phyloP scores from a whole-genome alignment of 2,329 filamentous ascomycete genomes.

The Sporothrix curviconia region DNA sequence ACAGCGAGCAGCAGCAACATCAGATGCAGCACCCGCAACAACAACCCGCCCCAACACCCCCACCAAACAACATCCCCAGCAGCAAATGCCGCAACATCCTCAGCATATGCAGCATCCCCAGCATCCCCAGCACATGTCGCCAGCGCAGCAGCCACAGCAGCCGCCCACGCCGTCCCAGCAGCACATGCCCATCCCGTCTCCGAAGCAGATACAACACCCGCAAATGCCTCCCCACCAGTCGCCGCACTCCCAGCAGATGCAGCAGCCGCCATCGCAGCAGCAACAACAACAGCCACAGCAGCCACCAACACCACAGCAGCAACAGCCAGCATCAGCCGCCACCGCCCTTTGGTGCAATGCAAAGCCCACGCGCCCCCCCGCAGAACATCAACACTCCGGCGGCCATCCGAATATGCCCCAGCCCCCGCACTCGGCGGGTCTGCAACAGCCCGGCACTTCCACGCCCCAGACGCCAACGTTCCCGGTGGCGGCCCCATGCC shows the following conservation, averaged over 20 bases:
- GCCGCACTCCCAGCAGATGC: conserved; percentile 34
- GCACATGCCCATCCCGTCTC: conserved; percentile 28
- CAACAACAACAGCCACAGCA: conserved; percentile 24
- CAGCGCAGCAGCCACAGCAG: conserved; percentile 2
- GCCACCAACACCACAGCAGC: conserved; percentile 29
- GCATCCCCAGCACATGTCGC: conserved; percentile 19
- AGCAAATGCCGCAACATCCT: conserved; percentile 31
- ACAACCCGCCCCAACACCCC: conserved; percentile 31
- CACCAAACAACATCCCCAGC: conserved; percentile 27
- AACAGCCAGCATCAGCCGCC: conserved; percentile 28
- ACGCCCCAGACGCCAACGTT: conserved; percentile 56
- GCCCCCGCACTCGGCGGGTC: conserved; percentile 23
- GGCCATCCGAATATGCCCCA: conserved; percentile 3
- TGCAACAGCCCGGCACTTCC: conserved; percentile 27
- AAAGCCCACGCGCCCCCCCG: conserved; percentile 23
- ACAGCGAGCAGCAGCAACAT: conserved; percentile 10
- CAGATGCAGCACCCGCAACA: conserved; percentile 26
- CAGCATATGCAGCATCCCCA: conserved; percentile 31
- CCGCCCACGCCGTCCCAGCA: conserved; percentile 8
- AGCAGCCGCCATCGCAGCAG: conserved; percentile 25
- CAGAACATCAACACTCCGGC: conserved; percentile 1
- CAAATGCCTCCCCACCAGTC: conserved; percentile 19
- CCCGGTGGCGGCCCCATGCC: conserved; percentile 28
- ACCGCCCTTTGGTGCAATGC: conserved; percentile 27
- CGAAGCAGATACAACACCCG: conserved; percentile 29